phyloP scores from a whole-genome alignment of 768 basidiomycete species.

The Serpula lacrymans region DNA sequence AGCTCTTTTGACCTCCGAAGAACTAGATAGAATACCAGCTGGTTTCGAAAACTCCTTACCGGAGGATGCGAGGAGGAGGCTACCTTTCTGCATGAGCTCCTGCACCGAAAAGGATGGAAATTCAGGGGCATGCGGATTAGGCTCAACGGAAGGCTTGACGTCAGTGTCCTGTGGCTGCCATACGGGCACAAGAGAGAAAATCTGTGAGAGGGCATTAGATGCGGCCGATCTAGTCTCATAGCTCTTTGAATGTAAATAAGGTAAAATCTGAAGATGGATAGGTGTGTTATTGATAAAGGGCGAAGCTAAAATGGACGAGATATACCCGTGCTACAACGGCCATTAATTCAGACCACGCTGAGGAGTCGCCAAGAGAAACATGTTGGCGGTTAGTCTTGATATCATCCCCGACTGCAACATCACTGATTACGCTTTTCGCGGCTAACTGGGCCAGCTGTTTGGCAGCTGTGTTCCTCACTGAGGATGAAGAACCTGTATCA shows the following conservation, averaged over 20 bases:
- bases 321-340: slow-evolving; percentile 85
- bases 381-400: slow-evolving; percentile 62
- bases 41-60: slow-evolving; percentile 89
- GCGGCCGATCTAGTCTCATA: slow-evolving; percentile 90
- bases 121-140: slow-evolving; percentile 39
- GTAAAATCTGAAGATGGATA: slow-evolving; percentile 62
- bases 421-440: slow-evolving; percentile 77
- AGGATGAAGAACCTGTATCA: slow-evolving; percentile 89
- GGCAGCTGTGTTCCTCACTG: slow-evolving; percentile 92
- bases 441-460: slow-evolving; percentile 94
- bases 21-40: slow-evolving; percentile 63
- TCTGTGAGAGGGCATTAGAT: slow-evolving; percentile 82
- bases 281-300: background rate
- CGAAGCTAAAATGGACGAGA: slow-evolving; percentile 3
- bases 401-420: slow-evolving; percentile 79
- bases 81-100: slow-evolving; percentile 72
- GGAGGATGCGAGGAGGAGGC: slow-evolving; percentile 83
- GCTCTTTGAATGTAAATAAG: slow-evolving; percentile 88
- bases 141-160: slow-evolving; percentile 21
- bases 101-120: slow-evolving; percentile 77
- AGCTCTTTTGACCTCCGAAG: slow-evolving; percentile 81
- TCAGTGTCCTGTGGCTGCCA: slow-evolving; percentile 50
- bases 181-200: slow-evolving; percentile 78
- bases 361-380: slow-evolving; percentile 55
- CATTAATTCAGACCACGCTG: slow-evolving; percentile 89